phyloP scores from a whole-genome alignment of 2,329 filamentous ascomycete species.

The Penicillium brevicompactum region DNA sequence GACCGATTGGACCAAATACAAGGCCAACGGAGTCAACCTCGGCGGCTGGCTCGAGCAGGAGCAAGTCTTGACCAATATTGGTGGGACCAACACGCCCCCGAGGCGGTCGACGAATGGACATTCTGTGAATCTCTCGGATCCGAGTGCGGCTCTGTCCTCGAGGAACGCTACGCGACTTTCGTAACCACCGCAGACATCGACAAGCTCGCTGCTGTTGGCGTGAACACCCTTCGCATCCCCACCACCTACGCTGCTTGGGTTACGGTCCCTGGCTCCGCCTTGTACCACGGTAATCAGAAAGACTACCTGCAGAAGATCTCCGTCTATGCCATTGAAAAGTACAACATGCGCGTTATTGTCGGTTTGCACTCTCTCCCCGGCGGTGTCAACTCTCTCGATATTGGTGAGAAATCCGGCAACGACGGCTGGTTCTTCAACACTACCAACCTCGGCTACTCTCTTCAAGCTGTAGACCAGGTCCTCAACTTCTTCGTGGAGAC shows the following conservation, averaged over 20 bases:
- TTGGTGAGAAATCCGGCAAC: slow-evolving; percentile 22
- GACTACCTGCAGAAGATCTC: slow-evolving; percentile 16
- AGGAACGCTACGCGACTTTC: slow-evolving; percentile 16
- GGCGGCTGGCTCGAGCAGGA: slow-evolving; percentile 28
- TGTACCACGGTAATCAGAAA: slow-evolving; percentile 24
- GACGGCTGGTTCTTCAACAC: slow-evolving; percentile 25
- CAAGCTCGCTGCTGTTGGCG: slow-evolving; percentile 13
- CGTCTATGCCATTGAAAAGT: slow-evolving; percentile 20
- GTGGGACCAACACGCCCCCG: slow-evolving; percentile 18
- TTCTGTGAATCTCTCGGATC: slow-evolving; percentile 16
- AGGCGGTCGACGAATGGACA: slow-evolving; percentile 24
- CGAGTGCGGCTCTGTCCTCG: slow-evolving; percentile 11
- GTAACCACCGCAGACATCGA: slow-evolving; percentile 17
- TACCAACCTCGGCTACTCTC: slow-evolving; percentile 22
- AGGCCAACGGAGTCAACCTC: slow-evolving; percentile 24
- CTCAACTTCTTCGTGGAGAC: slow-evolving; percentile 18
- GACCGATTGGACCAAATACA: slow-evolving; percentile 22
- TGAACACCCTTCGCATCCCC: slow-evolving; percentile 18
- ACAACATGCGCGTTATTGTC: slow-evolving; percentile 26
- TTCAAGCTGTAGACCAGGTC: slow-evolving; percentile 16
- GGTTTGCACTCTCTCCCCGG: slow-evolving; percentile 27
- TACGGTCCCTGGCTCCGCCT: slow-evolving; percentile 21
- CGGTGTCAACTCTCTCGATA: slow-evolving; percentile 22
- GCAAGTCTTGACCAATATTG: slow-evolving; percentile 15
- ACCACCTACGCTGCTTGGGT: slow-evolving; percentile 24